Conservation (phyloP, 2,329 filamentous ascomycete species). For the Botrytis squamosa region DNA sequence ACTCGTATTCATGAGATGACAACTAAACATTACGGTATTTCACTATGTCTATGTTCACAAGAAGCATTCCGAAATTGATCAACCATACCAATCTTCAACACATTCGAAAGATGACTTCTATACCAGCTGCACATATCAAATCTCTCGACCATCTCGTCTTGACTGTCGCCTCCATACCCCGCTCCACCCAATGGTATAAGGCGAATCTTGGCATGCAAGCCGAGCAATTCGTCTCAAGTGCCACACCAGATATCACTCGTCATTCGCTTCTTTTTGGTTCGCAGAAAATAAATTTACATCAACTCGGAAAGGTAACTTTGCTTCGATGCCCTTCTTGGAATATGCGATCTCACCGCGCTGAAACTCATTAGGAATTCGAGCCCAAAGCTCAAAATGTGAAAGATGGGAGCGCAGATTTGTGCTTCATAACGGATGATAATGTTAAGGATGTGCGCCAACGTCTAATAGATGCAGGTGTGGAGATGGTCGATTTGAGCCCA, state of each 20-base stretch:
- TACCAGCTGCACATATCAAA: slow-evolving; percentile 29
- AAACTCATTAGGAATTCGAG: slow-evolving; percentile 49
- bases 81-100: neutral
- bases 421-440: slow-evolving; percentile 54
- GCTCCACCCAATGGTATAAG: slow-evolving; percentile 55
- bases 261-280: slow-evolving; percentile 56
- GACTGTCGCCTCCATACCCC: slow-evolving; percentile 52
- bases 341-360: neutral
- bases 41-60: neutral
- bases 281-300: slow-evolving; percentile 63
- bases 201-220: slow-evolving; percentile 56
- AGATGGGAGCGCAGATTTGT: slow-evolving; percentile 58
- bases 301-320: slow-evolving; percentile 45
- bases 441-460: slow-evolving; percentile 47
- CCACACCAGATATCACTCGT: slow-evolving; percentile 42
- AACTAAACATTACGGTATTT: neutral
- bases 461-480: slow-evolving; percentile 46
- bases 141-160: slow-evolving; percentile 59
- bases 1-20: neutral
- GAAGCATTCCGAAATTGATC: neutral
- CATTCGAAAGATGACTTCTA: slow-evolving; percentile 18
- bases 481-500: slow-evolving; percentile 43
- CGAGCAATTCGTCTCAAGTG: slow-evolving; percentile 49
- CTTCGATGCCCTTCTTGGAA: neutral
- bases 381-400: slow-evolving; percentile 55